Conservation (phyloP, 345 rosid genomes). For the Hypericum androsaemum region DNA sequence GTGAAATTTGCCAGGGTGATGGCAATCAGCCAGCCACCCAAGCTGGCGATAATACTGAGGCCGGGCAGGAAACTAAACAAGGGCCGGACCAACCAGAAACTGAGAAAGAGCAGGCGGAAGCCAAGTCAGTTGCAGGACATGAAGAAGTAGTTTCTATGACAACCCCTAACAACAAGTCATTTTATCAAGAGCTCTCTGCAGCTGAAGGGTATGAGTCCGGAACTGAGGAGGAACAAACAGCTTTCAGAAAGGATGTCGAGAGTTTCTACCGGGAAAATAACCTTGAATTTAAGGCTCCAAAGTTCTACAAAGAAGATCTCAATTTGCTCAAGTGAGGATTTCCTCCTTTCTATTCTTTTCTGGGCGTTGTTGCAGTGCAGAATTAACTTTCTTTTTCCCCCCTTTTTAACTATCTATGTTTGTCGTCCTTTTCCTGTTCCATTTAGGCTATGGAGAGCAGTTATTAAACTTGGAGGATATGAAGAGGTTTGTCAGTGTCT, state of each 20-base stretch:
- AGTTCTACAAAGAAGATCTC: conserved; percentile 26
- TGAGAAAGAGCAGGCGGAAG: no score
- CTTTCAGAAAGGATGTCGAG: conserved; percentile 19
- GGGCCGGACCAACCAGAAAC: no score
- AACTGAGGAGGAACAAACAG: conserved; percentile 24
- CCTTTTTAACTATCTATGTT: not conserved
- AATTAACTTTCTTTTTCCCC: not conserved
- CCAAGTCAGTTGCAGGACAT: not conserved
- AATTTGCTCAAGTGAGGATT: conserved; percentile 25
- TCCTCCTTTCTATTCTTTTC: not conserved
- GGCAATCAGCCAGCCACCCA: no score
- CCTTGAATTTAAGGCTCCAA: conserved; percentile 25
- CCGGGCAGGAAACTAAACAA: no score
- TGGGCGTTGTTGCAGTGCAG: not conserved
- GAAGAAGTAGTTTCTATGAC: not conserved
- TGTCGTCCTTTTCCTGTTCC: conserved; percentile 1
- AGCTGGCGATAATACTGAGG: no score
- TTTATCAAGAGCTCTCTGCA: conserved; percentile 12
- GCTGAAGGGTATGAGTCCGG: conserved; percentile 26
- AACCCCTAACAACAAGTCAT: conserved; percentile 13
- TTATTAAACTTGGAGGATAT: conserved; percentile 26
- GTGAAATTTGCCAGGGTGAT: no score
- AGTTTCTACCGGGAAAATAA: conserved; percentile 16
- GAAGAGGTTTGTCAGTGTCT: conserved; percentile 17
- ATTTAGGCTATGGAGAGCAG: conserved; percentile 24